Conservation (phyloP, 2,329 filamentous ascomycete genomes). For the Diaporthe sp. region DNA sequence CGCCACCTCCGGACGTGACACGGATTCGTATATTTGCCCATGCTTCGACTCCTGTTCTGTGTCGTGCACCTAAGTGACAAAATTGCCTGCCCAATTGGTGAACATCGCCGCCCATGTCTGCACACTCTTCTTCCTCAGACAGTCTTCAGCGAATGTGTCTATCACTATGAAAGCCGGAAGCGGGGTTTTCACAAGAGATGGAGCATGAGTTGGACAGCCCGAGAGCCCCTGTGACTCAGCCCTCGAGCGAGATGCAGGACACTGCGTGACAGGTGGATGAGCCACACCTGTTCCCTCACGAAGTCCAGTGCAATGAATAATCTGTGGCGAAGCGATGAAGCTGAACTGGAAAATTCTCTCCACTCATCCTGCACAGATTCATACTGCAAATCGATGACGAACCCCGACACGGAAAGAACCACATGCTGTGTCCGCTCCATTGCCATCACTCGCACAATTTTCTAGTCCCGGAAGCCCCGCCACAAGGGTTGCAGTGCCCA, state of each 20-base stretch:
- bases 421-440: neutral
- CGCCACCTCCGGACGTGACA: too few relatives aligned
- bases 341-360: neutral
- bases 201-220: neutral
- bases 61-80: neutral
- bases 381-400: neutral
- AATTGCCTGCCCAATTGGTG: neutral
- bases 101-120: neutral
- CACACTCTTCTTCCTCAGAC: too few relatives aligned
- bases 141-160: neutral
- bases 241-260: neutral
- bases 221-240: neutral
- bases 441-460: neutral
- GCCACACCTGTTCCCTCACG: neutral
- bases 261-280: neutral
- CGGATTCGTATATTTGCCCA: neutral
- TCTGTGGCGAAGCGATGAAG: neutral
- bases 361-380: neutral
- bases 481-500: neutral
- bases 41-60: neutral
- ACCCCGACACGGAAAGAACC: neutral
- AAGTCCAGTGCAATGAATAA: neutral
- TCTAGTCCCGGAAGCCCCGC: neutral
- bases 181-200: neutral
- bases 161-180: neutral